These are phyloP conservation scores for Stenocarpella maydis DNA, from an alignment of 2,329 filamentous ascomycete genomes.

Conservation along the genomic window DNA sequence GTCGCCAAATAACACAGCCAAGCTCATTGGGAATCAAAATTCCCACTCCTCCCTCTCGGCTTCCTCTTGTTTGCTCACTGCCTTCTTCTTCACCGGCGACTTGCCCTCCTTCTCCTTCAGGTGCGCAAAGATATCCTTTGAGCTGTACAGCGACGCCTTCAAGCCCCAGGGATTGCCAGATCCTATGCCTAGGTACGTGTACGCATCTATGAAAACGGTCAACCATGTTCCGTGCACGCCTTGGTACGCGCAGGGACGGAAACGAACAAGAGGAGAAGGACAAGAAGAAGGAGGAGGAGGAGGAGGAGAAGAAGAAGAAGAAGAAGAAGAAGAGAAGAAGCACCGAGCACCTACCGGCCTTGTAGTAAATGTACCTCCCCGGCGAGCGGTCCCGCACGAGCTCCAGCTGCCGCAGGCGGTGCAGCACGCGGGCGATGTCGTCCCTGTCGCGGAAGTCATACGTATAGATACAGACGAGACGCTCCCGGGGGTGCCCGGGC, in stretches of 20 bases:
- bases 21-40: conserved; percentile 9
- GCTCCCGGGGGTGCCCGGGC: conserved; percentile 51
- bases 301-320: background rate
- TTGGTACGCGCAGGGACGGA: too few relatives aligned
- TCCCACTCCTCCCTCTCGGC: background rate
- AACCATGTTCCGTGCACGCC: conserved; percentile 6
- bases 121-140: conserved; percentile 49
- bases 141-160: conserved; percentile 65
- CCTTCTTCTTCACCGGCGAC: conserved; percentile 5
- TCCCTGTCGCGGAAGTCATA: conserved; percentile 73
- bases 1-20: background rate
- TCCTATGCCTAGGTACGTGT: conserved; percentile 71
- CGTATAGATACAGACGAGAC: conserved; percentile 82
- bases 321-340: background rate
- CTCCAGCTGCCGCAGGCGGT: conserved; percentile 67
- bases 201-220: conserved; percentile 61
- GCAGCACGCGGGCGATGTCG: conserved; percentile 75
- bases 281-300: too few relatives aligned
- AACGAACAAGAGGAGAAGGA: too few relatives aligned
- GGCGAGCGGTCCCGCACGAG: conserved; percentile 56
- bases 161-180: conserved; percentile 69
- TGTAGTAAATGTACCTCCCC: conserved; percentile 75
- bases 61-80: conserved; percentile 1
- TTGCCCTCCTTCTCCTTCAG: conserved; percentile 31
- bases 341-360: conserved; percentile 64